Evolutionary conservation across 2,329 filamentous ascomycete species (phyloP).

Genomic region (Talaromyces sp.): DNA sequence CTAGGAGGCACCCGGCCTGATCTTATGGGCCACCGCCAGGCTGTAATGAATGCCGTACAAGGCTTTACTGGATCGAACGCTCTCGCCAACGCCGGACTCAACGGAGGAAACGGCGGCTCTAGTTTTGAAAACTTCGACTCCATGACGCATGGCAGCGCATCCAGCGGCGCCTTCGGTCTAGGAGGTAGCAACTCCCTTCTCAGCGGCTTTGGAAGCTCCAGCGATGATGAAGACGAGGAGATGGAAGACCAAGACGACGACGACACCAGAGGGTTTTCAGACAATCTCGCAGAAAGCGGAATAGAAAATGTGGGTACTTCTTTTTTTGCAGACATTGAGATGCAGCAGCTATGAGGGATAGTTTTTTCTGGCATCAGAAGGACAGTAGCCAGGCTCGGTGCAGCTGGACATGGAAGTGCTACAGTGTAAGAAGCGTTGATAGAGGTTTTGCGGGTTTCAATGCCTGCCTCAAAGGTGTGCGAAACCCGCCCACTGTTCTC

Average conservation of each 20-base stretch:
- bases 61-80: constrained; percentile 63
- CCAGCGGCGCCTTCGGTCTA: constrained; percentile 69
- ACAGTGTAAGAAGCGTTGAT: constrained; percentile 24
- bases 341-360: constrained; percentile 53
- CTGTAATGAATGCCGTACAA: constrained; percentile 60
- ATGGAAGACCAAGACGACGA: constrained; percentile 70
- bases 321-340: constrained; percentile 60
- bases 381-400: constrained; percentile 5
- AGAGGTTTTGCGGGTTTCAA: constrained; percentile 6
- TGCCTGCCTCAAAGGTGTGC: background rate
- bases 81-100: constrained; percentile 76
- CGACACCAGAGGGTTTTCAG: constrained; percentile 41
- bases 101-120: constrained; percentile 54
- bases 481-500: constrained; percentile 14
- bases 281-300: constrained; percentile 46
- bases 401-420: constrained; percentile 12
- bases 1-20: constrained; percentile 92
- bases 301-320: constrained; percentile 65
- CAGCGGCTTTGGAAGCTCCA: constrained; percentile 90
- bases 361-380: background rate
- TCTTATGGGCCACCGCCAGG: constrained; percentile 73
- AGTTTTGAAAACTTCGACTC: constrained; percentile 63
- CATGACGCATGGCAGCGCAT: constrained; percentile 61
- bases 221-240: constrained; percentile 94
- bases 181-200: constrained; percentile 64